A percentile compares a stretch with the other conserved stretches of the same genome.
These are phyloP conservation scores for Penicillium fimorum DNA, from an alignment of 495 filamentous ascomycete genomes.

Conservation along the genomic window DNA sequence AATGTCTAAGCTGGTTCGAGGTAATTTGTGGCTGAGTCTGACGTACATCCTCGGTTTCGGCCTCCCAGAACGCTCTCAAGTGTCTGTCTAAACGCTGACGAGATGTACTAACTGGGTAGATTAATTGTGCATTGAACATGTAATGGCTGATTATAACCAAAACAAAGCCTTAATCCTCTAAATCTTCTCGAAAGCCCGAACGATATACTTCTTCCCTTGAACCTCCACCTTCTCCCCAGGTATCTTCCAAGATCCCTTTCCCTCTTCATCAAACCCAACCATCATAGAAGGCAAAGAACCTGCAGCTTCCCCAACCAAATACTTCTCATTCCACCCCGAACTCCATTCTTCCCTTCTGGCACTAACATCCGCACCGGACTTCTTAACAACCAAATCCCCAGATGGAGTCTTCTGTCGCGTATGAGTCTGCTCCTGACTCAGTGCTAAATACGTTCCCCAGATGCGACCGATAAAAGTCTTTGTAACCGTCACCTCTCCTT, in stretches of 20 bases:
- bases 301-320: constrained; percentile 26
- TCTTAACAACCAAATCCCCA: constrained; percentile 23
- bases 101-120: background rate
- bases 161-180: background rate
- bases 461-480: constrained; percentile 41
- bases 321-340: constrained; percentile 28
- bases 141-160: background rate
- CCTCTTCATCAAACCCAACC: constrained; percentile 22
- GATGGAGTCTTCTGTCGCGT: constrained; percentile 12
- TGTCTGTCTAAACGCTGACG: background rate
- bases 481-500: constrained; percentile 24
- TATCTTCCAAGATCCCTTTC: constrained; percentile 14
- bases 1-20: background rate
- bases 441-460: constrained; percentile 39
- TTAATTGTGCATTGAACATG: background rate
- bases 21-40: background rate
- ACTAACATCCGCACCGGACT: constrained; percentile 35
- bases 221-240: constrained; percentile 29
- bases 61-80: background rate
- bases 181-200: constrained; percentile 39
- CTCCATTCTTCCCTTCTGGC: constrained; percentile 39
- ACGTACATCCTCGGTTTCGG: background rate
- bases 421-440: constrained; percentile 33
- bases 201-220: constrained; percentile 29
- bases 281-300: constrained; percentile 28